phyloP scores from a whole-genome alignment of 2,329 filamentous ascomycete species.

The Colletotrichum karsti region DNA sequence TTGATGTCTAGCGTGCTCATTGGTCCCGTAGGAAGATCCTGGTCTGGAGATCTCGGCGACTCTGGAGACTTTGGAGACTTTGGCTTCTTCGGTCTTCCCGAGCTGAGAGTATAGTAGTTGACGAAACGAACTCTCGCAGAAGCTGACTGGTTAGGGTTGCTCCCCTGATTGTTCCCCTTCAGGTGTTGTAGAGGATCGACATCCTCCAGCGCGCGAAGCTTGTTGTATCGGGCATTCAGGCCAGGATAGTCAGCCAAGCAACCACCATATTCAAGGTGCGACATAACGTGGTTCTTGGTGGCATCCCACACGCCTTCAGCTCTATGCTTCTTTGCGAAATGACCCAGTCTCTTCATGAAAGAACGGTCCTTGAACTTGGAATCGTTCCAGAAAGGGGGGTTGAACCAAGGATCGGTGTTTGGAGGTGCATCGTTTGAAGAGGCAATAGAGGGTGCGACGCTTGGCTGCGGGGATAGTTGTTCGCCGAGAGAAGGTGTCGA shows the following conservation, averaged over 20 bases:
- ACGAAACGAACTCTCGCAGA: slow-evolving; percentile 76
- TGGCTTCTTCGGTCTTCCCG: slow-evolving; percentile 70
- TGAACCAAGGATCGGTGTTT: slow-evolving; percentile 70
- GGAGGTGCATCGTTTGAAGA: slow-evolving; percentile 25
- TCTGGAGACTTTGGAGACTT: slow-evolving; percentile 36
- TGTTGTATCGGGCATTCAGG: slow-evolving; percentile 75
- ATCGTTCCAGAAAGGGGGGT: slow-evolving; percentile 81
- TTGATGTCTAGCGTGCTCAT: not conserved
- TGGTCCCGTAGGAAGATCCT: not conserved
- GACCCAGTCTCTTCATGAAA: slow-evolving; percentile 72
- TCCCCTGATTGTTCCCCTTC: slow-evolving; percentile 27
- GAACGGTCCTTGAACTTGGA: slow-evolving; percentile 73
- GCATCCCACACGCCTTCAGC: slow-evolving; percentile 74
- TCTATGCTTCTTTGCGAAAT: slow-evolving; percentile 85
- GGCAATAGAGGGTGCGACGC: slow-evolving; percentile 12
- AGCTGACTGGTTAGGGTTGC: slow-evolving; percentile 38
- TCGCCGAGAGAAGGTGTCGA: slow-evolving; percentile 31
- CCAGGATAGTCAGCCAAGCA: slow-evolving; percentile 80
- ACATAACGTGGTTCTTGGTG: slow-evolving; percentile 77
- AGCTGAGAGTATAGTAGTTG: slow-evolving; percentile 92
- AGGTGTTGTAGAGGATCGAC: slow-evolving; percentile 60
- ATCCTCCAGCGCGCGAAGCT: slow-evolving; percentile 76
- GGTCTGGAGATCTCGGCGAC: slow-evolving; percentile 1
- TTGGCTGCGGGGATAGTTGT: slow-evolving; percentile 28
- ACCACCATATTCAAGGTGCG: slow-evolving; percentile 84